Evolutionary conservation across 176 grass and related monocot species (phyloP).

Genomic region (Typha latifolia): DNA sequence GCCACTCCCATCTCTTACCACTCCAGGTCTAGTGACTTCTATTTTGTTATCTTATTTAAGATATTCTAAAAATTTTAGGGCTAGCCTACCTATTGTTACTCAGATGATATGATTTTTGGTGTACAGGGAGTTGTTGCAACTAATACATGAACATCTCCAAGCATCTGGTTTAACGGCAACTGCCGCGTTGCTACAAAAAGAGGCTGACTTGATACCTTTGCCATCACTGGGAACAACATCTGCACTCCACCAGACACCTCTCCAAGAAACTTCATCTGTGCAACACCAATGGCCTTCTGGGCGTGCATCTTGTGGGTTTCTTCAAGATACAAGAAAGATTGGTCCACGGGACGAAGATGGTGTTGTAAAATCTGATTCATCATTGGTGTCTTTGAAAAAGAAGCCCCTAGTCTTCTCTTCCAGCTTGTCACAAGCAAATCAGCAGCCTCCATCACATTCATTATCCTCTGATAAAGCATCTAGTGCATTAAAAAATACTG

Average conservation of each 20-base stretch:
- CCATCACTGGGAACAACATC: slow-evolving; percentile 33
- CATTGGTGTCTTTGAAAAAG: slow-evolving; percentile 42
- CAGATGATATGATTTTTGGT: neutral
- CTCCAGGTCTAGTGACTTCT: slow-evolving; percentile 55
- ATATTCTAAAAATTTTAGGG: neutral
- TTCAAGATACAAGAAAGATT: slow-evolving; percentile 33
- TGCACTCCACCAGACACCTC: slow-evolving; percentile 57
- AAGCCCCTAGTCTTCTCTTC: slow-evolving; percentile 66
- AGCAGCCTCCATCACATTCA: slow-evolving; percentile 18
- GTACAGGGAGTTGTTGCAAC: slow-evolving; percentile 77
- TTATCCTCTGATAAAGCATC: slow-evolving; percentile 31
- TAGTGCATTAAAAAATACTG: slow-evolving; percentile 27
- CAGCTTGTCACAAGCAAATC: slow-evolving; percentile 39
- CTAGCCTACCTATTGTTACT: slow-evolving; percentile 11
- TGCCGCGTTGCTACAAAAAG: slow-evolving; percentile 74
- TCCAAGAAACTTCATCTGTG: slow-evolving; percentile 48
- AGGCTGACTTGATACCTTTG: slow-evolving; percentile 70
- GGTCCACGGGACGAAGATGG: slow-evolving; percentile 28
- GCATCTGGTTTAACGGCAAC: slow-evolving; percentile 77
- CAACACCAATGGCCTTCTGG: slow-evolving; percentile 75
- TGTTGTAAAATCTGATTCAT: slow-evolving; percentile 39
- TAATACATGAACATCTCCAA: slow-evolving; percentile 94
- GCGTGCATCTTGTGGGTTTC: slow-evolving; percentile 51
- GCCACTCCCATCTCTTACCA: slow-evolving; percentile 94
- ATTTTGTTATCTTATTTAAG: slow-evolving; percentile 8